A percentile compares a stretch with the other conserved stretches of the same genome.
phyloP scores from a whole-genome alignment of 73 alveolate genomes.

The Loxodes magnus region DNA sequence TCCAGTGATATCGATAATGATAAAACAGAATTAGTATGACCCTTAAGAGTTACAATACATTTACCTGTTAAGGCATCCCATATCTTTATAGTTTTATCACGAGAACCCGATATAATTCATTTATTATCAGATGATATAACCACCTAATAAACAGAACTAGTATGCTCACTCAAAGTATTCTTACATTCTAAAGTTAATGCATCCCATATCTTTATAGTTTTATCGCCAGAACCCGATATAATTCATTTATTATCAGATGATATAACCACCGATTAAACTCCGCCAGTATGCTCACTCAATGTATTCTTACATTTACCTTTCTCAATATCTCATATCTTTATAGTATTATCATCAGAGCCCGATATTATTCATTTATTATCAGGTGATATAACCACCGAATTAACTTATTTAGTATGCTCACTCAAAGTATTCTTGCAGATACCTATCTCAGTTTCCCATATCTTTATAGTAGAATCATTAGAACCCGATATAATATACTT shows the following conservation, averaged over 20 bases:
- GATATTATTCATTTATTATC: too few species aligned
- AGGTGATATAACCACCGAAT: slow-evolving; percentile 66
- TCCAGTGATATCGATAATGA: too few species aligned
- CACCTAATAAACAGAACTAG: slow-evolving; percentile 86
- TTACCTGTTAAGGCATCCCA: slow-evolving; percentile 99
- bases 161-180: slow-evolving; percentile 79
- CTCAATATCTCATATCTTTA: too few species aligned
- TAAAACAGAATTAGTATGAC: slow-evolving; percentile 86
- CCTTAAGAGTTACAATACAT: slow-evolving; percentile 85
- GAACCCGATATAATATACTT: slow-evolving; percentile 85
- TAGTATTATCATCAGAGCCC: too few species aligned
- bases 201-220: slow-evolving; percentile 97
- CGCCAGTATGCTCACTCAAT: background rate
- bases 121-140: slow-evolving; percentile 89
- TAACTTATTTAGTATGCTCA: slow-evolving; percentile 80
- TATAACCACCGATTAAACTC: background rate
- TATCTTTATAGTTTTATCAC: slow-evolving; percentile 88
- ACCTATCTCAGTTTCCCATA: slow-evolving; percentile 83
- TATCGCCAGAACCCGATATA: slow-evolving; percentile 91
- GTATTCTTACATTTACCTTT: too few species aligned
- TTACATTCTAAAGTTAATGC: slow-evolving; percentile 84
- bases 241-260: slow-evolving; percentile 25
- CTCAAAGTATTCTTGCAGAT: slow-evolving; percentile 54
- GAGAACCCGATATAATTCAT: slow-evolving; percentile 88
- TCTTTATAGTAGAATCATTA: slow-evolving; percentile 73